Base-by-base conservation (phyloP, 2,329 filamentous ascomycete species). In the Aspergillus luchuensis region DNA sequence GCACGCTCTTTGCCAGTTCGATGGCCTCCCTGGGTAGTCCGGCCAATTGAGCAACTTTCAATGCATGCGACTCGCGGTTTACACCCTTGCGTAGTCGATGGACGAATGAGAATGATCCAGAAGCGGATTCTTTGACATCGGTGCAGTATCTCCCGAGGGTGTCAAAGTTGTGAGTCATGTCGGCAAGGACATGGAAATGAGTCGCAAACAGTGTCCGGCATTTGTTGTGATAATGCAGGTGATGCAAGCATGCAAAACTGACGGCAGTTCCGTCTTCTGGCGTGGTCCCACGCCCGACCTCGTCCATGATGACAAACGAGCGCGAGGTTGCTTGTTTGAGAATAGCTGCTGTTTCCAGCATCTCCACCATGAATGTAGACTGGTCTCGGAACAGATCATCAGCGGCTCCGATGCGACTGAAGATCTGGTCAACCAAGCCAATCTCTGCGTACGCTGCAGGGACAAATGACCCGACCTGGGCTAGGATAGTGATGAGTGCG, bases 361-460 rank as follows among this genome's bases (percentile, higher is more conserved):
- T 99, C 79, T 99, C 95, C 1, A 98, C 92, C 95, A 99, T 98
- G 77, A 99, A 99, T 0, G 96, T 99, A 56, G 92, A 97, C 76
- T 98, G 93, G 79, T 97, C 91, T 54, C 88, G 87, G 79, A 91
- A 97, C n/a, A 99, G 82, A 73, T 97, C 94, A 75, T 99, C 96
- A 1, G 94, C 95, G 1, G 92, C 96, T 1, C 95, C 95, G 21
- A 96, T 90, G 72, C 95, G 91, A 72, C 90, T 95, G 80, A 96
- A 98, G 57, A 99, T 89, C 70, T 94, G 92, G 78, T 99, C 95
- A n/a, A 97, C 92, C 47, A 99, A 82, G 1, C 94, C 93, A 25
- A 99, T 84, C 68, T 91, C 87, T 3, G 92, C 94, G 74, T 91
- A 91, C 23, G 89, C 85, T 0, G 95, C 95, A 0, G 95, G 95